Evolutionary conservation across 2,329 filamentous ascomycete genomes (phyloP).

Genomic region (Clarireedia homoeocarpa): DNA sequence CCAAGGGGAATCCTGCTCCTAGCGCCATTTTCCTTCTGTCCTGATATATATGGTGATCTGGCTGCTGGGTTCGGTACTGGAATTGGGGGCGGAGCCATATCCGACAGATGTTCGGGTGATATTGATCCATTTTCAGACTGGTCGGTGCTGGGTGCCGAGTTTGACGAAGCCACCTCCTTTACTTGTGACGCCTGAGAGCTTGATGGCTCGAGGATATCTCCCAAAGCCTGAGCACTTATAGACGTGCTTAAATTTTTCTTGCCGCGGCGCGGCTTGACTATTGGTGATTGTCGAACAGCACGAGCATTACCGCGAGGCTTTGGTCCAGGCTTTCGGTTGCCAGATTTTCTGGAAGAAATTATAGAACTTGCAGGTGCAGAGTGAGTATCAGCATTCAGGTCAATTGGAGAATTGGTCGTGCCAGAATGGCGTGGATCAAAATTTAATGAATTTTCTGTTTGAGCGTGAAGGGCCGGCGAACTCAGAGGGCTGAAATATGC

Average conservation of each 20-base stretch:
- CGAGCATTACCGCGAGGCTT: conserved; percentile 24
- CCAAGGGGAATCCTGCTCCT: conserved; percentile 18
- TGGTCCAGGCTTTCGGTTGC: conserved; percentile 8
- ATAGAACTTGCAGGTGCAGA: conserved; percentile 20
- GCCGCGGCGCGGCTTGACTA: conserved; percentile 34
- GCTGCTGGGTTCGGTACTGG: conserved; percentile 56
- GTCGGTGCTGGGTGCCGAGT: conserved; percentile 34
- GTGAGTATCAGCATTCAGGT: conserved; percentile 24
- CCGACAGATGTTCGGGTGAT: conserved; percentile 53
- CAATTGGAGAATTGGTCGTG: conserved; percentile 27
- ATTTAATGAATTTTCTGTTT: conserved; percentile 43
- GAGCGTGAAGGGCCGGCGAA: conserved; percentile 70
- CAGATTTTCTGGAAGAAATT: conserved; percentile 18
- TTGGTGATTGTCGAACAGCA: conserved; percentile 32
- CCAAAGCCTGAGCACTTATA: conserved; percentile 35
- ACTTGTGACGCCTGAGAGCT: conserved; percentile 30
- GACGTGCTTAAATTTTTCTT: conserved; percentile 36
- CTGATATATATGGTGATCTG: conserved; percentile 59
- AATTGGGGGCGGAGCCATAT: conserved; percentile 61
- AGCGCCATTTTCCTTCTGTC: conserved; percentile 39
- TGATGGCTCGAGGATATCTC: conserved; percentile 30
- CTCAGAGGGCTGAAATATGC: conserved; percentile 79
- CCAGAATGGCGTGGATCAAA: conserved; percentile 34
- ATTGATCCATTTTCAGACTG: conserved; percentile 58
- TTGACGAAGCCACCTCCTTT: conserved; percentile 30